Base-by-base conservation (phyloP, 805 yeast species). In the Myxozyma vanderwaltii region DNA sequence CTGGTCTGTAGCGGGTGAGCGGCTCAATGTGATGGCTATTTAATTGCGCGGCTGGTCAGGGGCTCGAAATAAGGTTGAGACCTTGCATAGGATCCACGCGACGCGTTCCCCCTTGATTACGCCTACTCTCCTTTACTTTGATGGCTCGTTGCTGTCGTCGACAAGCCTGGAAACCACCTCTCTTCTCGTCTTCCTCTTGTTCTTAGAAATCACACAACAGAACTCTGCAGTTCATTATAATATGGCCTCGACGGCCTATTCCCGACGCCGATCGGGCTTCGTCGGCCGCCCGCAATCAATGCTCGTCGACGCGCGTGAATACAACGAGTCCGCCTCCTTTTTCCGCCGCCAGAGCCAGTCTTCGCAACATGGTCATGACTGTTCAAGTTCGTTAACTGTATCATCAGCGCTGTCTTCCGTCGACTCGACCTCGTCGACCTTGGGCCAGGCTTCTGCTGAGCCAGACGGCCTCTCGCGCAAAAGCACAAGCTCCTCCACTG, bases 211-310 rank as follows among this genome's bases (percentile, higher is more conserved):
- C n/a, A n/a, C n/a, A n/a, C n/a, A n/a, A n/a, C n/a, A n/a, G n/a
- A n/a, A n/a, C n/a, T n/a, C n/a, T n/a, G n/a, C n/a, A n/a, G n/a
- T n/a, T n/a, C n/a, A n/a, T n/a, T n/a, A n/a, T n/a, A 17, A 7
- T 44, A 35, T 33, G 41, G 13, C 56, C 23, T n/a, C n/a, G n/a
- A 26, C 51, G 13, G 45, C 59, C 4, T 21, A 39, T 38, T 39
- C 56, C 19, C 56, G 59, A n/a, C 55, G 63, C 41, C 56, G 56
- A 12, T 36, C 48, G 15, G 52, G 44, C 54, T 41, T 50, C 35
- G 44, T 54, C 24, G 60, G 54, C 19, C 29, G 63, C 6, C 63
- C 63, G 26, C 52, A 55, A 51, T 59, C 63, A 23, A 43, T 59
- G 56, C n/a, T 55, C 29, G 40, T 59, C 27, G 58, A 54, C 45